Conservation (phyloP, 2,329 filamentous ascomycete species). For the Geosmithia flava region DNA sequence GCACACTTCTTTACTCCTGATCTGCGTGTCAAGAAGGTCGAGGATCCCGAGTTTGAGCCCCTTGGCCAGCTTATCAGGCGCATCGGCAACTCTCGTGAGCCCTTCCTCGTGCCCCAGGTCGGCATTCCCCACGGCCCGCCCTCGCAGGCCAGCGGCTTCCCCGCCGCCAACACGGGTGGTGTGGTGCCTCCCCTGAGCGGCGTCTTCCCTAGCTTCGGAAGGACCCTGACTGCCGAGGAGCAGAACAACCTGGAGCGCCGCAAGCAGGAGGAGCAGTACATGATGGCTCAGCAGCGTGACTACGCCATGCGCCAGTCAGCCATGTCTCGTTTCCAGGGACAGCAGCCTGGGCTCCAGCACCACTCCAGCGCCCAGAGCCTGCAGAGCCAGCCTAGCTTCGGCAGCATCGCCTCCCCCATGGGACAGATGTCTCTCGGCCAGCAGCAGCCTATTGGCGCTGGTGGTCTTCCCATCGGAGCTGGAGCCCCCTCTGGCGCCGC, state of each 20-base stretch:
- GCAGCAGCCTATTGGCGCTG: constrained; percentile 40
- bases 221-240: constrained; percentile 91
- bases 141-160: constrained; percentile 36
- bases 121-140: constrained; percentile 83
- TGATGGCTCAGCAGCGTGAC: constrained; percentile 93
- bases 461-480: not conserved
- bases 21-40: constrained; percentile 84
- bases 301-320: constrained; percentile 78
- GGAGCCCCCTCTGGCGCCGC: constrained; percentile 21
- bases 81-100: constrained; percentile 94
- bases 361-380: constrained; percentile 92
- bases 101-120: constrained; percentile 94
- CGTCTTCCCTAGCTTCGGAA: constrained; percentile 91
- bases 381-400: constrained; percentile 93
- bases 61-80: constrained; percentile 87
- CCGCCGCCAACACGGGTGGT: constrained; percentile 38
- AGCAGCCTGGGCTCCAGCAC: constrained; percentile 54
- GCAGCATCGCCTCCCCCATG: constrained; percentile 82
- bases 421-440: constrained; percentile 29
- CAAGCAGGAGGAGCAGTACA: constrained; percentile 96
- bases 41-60: constrained; percentile 89
- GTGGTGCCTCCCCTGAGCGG: constrained; percentile 82
- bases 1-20: constrained; percentile 95
- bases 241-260: constrained; percentile 93
- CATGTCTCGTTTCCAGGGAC: constrained; percentile 54